These are phyloP conservation scores for Talaromyces thailandensis DNA, from an alignment of 495 filamentous ascomycete species.

Conservation along the genomic window DNA sequence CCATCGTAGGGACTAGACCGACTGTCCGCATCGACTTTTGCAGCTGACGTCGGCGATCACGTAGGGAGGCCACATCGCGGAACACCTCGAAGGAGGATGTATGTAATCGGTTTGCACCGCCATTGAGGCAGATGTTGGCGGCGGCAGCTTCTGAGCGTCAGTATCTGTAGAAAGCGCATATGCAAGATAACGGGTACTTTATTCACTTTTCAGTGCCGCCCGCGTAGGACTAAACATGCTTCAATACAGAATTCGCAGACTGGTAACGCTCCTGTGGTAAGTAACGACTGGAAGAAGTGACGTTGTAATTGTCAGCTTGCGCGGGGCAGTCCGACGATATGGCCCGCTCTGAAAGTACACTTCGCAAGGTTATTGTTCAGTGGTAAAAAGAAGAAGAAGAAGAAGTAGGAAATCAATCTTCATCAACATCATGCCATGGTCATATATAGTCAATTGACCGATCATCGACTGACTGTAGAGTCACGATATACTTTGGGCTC, in stretches of 20 bases:
- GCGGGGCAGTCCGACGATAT: background rate
- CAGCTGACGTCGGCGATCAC: conserved; percentile 60
- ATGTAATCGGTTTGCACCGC: background rate
- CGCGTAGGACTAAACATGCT: background rate
- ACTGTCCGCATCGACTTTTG: conserved; percentile 61
- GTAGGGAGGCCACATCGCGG: conserved; percentile 61
- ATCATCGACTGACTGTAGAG: background rate
- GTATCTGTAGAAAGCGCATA: background rate
- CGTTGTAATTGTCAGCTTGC: background rate
- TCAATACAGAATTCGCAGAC: background rate
- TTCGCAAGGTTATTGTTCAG: background rate
- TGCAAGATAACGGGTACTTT: background rate
- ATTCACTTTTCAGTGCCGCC: background rate
- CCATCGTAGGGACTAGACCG: conserved; percentile 93
- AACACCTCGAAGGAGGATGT: conserved; percentile 54
- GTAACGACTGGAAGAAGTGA: background rate
- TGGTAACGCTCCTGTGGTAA: background rate
- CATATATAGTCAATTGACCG: background rate
- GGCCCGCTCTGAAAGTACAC: background rate
- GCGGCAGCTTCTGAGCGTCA: background rate
- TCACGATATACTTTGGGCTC: background rate
- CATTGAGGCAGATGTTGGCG: background rate
- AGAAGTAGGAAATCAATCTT: background rate
- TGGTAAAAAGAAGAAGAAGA: background rate
- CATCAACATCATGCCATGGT: background rate